phyloP scores from a whole-genome alignment of 1,284 basidiomycete genomes.

The Cutaneotrichosporon sp. region DNA sequence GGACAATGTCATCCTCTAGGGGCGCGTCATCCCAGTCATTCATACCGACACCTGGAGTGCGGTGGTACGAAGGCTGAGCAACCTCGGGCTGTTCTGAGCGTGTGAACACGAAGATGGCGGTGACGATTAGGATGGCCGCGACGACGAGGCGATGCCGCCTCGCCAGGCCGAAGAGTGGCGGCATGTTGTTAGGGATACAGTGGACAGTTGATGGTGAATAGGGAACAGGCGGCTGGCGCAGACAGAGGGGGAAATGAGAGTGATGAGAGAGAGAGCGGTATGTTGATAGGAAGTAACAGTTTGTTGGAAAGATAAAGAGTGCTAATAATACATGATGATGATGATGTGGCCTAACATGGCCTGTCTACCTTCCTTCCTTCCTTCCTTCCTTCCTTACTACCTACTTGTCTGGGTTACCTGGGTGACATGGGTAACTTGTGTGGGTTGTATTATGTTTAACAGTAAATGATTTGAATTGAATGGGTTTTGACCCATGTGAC shows the following conservation, averaged over 20 bases:
- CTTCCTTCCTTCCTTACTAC: too few species aligned
- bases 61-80: neutral
- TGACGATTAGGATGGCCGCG: slow-evolving; percentile 11
- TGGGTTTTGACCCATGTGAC: too few species aligned
- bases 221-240: neutral
- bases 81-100: neutral
- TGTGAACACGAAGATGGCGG: slow-evolving; percentile 12
- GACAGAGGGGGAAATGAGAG: neutral
- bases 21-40: slow-evolving; percentile 16
- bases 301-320: neutral
- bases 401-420: too few species aligned
- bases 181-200: slow-evolving; percentile 10
- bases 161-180: slow-evolving; percentile 13
- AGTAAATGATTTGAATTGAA: too few species aligned
- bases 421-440: too few species aligned
- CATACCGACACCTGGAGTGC: neutral
- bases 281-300: neutral
- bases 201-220: neutral
- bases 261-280: neutral
- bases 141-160: slow-evolving; percentile 21
- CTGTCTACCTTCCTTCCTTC: too few species aligned
- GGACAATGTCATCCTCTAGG: slow-evolving; percentile 17
- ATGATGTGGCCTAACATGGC: too few species aligned
- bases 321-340: too few species aligned
- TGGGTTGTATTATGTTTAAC: too few species aligned